Evolutionary conservation across 2,329 filamentous ascomycete genomes (phyloP), one percentile per base, ranked within the genome.

Genomic region (Achaetomium macrosporum): DNA sequence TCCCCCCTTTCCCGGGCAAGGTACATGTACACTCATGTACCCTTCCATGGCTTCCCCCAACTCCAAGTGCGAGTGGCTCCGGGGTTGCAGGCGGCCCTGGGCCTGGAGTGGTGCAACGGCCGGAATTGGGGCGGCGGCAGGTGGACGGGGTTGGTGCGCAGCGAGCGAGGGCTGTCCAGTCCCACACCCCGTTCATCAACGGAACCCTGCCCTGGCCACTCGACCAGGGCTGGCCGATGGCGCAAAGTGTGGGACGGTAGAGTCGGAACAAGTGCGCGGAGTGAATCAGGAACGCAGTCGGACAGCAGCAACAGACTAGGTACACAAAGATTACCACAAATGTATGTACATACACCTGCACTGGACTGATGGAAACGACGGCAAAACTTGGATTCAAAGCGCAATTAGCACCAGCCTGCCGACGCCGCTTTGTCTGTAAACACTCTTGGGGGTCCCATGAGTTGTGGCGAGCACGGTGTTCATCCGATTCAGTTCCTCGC

Each of bases 81-180:
- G 52, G 56, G 58, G 47, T 39, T 47, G 55, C 55, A 54, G 52
- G 53, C 5, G 5, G 33, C 33, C 33, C 25, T 42, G 46, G 53
- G 47, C 50, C 57, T 59, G 47, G 56, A 60, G 53, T 52, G 59
- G 55, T 61, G 58, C 55, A 60, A 62, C 55, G 54, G 53, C 58
- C 55, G 51, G 55, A 57, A 53, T 55, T 51, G 52, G 55, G 56
- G 46, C 36, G 45, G 43, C 52, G 55, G 41, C 58, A 59, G 56
- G 43, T 13, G 53, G 58, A 57, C 47, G 48, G 52, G 56, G 36
- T 42, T 40, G 51, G 33, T 31, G 48, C 35, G 43, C 30, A 55
- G 42, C 29, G 53, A 45, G 20, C 30, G 35, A 44, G 40, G 50
- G 56, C 39, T 40, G 42, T 43, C 50, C 17, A 42, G 46, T 37